phyloP scores from a whole-genome alignment of 2,329 filamentous ascomycete genomes.

The Arthroderma uncinatum region DNA sequence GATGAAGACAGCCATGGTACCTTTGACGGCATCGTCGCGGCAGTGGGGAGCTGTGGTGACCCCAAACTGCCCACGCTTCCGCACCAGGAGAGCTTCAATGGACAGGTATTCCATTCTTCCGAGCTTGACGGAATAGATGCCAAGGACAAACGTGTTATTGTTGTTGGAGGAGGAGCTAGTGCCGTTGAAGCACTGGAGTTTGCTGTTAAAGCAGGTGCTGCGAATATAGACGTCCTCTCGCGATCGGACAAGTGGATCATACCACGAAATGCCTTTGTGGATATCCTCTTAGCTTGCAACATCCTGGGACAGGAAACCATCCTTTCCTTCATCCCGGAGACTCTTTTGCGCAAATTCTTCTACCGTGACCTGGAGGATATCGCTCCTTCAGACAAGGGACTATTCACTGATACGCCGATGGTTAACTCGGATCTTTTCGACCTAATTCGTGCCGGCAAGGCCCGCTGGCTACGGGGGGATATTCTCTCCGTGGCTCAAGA shows the following conservation, averaged over 20 bases:
- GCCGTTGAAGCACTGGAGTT: conserved; percentile 78
- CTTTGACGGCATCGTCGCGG: conserved; percentile 69
- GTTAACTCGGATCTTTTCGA: conserved; percentile 73
- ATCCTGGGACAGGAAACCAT: conserved; percentile 66
- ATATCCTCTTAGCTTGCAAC: conserved; percentile 64
- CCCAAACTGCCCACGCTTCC: conserved; percentile 60
- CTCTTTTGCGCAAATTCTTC: conserved; percentile 63
- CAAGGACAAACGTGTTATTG: conserved; percentile 61
- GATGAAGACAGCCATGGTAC: conserved; percentile 55
- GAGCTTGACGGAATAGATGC: conserved; percentile 61
- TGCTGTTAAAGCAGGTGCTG: conserved; percentile 54
- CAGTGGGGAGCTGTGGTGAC: conserved; percentile 70
- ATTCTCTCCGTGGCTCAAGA: conserved; percentile 54
- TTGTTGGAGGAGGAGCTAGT: conserved; percentile 69
- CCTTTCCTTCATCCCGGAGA: conserved; percentile 68
- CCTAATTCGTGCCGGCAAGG: conserved; percentile 58
- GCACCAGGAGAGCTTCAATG: conserved; percentile 61
- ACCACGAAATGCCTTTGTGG: conserved; percentile 63
- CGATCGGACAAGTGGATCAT: conserved; percentile 82
- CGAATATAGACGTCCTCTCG: conserved; percentile 60
- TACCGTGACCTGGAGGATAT: conserved; percentile 70
- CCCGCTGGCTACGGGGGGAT: conserved; percentile 72
- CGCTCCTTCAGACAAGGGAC: conserved; percentile 55
- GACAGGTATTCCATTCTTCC: conserved; percentile 63
- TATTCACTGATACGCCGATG: conserved; percentile 81